These are phyloP conservation scores for Yarrowia keelungensis DNA, from an alignment of 805 yeast genomes.

Conservation along the genomic window DNA sequence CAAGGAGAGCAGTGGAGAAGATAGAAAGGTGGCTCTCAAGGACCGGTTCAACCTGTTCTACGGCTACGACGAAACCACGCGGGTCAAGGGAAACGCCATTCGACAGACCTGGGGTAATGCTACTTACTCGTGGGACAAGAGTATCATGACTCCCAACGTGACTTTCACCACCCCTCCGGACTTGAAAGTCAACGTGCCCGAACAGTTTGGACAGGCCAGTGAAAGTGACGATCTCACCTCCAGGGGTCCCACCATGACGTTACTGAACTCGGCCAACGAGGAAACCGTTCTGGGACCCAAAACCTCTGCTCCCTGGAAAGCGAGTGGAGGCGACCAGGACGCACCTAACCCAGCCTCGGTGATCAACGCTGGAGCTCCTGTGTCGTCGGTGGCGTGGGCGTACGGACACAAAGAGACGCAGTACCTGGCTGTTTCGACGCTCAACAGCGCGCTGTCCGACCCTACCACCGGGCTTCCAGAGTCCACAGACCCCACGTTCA, in stretches of 20 bases:
- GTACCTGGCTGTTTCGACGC: slow-evolving; percentile 60
- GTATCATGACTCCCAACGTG: slow-evolving; percentile 42
- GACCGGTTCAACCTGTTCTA: slow-evolving; percentile 56
- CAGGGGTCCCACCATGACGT: not conserved
- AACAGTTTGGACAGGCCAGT: not conserved
- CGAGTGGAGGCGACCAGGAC: slow-evolving; percentile 15
- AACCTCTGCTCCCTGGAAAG: slow-evolving; percentile 4
- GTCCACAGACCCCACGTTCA: slow-evolving; percentile 41
- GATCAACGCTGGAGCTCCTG: slow-evolving; percentile 59
- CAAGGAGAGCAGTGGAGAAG: slow-evolving; percentile 8
- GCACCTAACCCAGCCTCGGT: slow-evolving; percentile 52
- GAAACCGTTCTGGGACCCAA: slow-evolving; percentile 5
- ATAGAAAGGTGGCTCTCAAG: slow-evolving; percentile 46
- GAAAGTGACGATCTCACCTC: not conserved
- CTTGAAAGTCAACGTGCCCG: slow-evolving; percentile 3
- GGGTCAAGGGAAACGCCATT: slow-evolving; percentile 54
- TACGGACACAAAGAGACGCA: slow-evolving; percentile 47
- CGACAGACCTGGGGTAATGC: slow-evolving; percentile 60
- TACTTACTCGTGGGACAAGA: slow-evolving; percentile 55
- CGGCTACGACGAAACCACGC: slow-evolving; percentile 58
- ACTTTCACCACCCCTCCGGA: slow-evolving; percentile 25
- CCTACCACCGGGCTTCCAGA: slow-evolving; percentile 51
- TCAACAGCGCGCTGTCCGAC: slow-evolving; percentile 50
- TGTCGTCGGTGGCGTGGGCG: slow-evolving; percentile 63
- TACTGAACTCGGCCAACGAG: not conserved